Base-by-base conservation (phyloP, 1,284 basidiomycete species). In the Sanghuangporus baumii region DNA sequence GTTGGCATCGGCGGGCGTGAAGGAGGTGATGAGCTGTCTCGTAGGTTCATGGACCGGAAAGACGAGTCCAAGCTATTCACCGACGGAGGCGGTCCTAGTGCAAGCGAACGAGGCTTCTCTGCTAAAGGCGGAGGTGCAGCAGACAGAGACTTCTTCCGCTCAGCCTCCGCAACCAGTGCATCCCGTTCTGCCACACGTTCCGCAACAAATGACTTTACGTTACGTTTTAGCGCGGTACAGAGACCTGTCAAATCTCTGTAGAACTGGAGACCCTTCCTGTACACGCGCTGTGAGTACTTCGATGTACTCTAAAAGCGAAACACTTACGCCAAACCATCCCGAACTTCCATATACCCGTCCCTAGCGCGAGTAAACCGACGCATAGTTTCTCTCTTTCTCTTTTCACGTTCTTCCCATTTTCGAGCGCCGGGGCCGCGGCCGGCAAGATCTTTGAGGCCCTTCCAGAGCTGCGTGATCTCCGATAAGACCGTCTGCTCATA, bases 241-340 rank as follows among this genome's bases (percentile, higher is more conserved):
- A 96, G 75, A 43, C 86, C 85, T 0, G 81, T 82, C n/a, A 98
- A 79, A 66, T 96, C 92, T 5, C 79, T 80, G 73, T 98, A 98
- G 74, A 97, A 99, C 55, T 88, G 86, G 2, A 93, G 76, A 0
- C 94, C 96, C 72, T 95, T 96, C 18, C 88, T 93, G 70, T 67
- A 67, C 55, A 57, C 41, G 54, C 59, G 48, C 69, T 64, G 62
- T 51, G 14, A 12, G 61, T 37, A 58, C 50, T 57, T 23, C 9
- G 47, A 34, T 16, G 37, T 47, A 58, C 58, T 12, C 8, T 54
- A 56, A 43, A 23, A 61, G 60, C 62, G 61, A 69, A 47, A 41
- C 63, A 86, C 89, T 68, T 72, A 93, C 86, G 84, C 86, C 55
- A 97, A 74, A 2, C 94, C 95, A 68, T 91, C 90, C 11, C 89